A percentile compares a stretch with the other conserved stretches of the same genome.
Conservation (phyloP, 139 green algal species). For the Coelastrella sp. region DNA sequence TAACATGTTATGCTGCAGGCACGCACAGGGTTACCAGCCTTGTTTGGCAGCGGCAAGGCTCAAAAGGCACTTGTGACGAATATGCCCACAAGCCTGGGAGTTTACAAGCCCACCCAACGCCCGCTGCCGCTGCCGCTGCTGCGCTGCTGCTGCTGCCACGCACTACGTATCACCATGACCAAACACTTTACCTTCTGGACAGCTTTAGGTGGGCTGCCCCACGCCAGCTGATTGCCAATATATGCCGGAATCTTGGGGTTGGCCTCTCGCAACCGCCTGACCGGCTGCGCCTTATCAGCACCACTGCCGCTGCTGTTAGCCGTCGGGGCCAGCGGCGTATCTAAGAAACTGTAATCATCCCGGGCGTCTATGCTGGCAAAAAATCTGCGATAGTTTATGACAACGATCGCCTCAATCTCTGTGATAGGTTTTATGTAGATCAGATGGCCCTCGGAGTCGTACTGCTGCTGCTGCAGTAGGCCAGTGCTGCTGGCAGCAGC, state of each 20-base stretch:
- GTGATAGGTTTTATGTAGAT: neutral
- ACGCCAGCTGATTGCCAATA: conserved; percentile 61
- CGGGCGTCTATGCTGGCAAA: conserved; percentile 62
- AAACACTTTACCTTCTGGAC: neutral
- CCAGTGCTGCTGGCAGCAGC: neutral
- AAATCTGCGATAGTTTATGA: conserved; percentile 40
- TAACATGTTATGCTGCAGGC: neutral
- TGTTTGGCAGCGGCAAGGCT: no score
- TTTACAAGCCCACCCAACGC: neutral
- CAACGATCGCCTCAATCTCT: conserved; percentile 50
- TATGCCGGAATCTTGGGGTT: conserved; percentile 73
- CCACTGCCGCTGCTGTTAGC: conserved; percentile 6
- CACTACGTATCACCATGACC: neutral
- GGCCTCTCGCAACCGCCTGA: conserved; percentile 58
- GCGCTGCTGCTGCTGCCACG: neutral
- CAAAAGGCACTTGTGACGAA: no score
- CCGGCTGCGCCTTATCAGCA: conserved; percentile 40
- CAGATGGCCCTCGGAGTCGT: neutral
- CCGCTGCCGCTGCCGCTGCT: neutral
- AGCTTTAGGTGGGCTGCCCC: conserved; percentile 63
- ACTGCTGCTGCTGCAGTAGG: conserved; percentile 10
- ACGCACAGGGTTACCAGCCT: no score
- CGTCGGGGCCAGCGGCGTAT: conserved; percentile 54
- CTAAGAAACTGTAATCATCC: conserved; percentile 74
- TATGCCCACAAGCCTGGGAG: neutral